A percentile compares a stretch with the other conserved stretches of the same genome.
phyloP scores from a whole-genome alignment of 2,329 filamentous ascomycete genomes.

The Botrytis fabae region DNA sequence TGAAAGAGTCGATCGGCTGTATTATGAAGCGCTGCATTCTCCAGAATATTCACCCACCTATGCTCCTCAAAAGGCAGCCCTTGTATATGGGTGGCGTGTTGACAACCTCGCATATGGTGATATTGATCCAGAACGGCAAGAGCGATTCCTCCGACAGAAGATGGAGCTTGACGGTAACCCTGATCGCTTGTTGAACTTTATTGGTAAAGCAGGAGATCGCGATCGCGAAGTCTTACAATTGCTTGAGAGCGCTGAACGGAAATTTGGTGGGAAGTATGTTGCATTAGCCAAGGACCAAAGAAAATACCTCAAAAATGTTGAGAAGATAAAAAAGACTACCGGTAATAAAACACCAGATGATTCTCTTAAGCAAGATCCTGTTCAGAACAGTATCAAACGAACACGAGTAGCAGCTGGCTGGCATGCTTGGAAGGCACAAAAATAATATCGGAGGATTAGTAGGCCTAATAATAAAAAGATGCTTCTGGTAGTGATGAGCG shows the following conservation, averaged over 20 bases:
- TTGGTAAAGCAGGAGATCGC: constrained; percentile 9
- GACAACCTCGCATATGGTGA: constrained; percentile 16
- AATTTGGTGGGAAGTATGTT: constrained; percentile 10
- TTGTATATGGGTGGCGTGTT: constrained; percentile 15
- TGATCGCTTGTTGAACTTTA: constrained; percentile 10
- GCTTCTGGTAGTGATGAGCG: neutral
- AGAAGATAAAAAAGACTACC: neutral
- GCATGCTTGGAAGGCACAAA: constrained; percentile 17
- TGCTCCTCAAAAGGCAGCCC: neutral
- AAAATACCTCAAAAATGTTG: constrained; percentile 1
- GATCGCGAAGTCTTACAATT: constrained; percentile 7
- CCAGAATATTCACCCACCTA: constrained; percentile 11
- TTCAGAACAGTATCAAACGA: constrained; percentile 15
- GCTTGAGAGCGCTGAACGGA: constrained; percentile 6
- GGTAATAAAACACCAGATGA: neutral
- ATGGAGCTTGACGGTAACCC: constrained; percentile 13
- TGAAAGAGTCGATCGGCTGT: constrained; percentile 10
- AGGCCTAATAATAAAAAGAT: neutral
- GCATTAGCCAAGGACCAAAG: neutral
- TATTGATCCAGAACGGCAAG: constrained; percentile 16
- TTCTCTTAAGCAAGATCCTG: neutral
- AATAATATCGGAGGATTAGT: neutral
- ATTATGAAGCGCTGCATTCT: constrained; percentile 15
- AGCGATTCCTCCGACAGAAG: constrained; percentile 14
- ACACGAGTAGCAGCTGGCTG: constrained; percentile 10